phyloP scores from a whole-genome alignment of 2,329 filamentous ascomycete genomes.

The Cryphonectria carpinicola region DNA sequence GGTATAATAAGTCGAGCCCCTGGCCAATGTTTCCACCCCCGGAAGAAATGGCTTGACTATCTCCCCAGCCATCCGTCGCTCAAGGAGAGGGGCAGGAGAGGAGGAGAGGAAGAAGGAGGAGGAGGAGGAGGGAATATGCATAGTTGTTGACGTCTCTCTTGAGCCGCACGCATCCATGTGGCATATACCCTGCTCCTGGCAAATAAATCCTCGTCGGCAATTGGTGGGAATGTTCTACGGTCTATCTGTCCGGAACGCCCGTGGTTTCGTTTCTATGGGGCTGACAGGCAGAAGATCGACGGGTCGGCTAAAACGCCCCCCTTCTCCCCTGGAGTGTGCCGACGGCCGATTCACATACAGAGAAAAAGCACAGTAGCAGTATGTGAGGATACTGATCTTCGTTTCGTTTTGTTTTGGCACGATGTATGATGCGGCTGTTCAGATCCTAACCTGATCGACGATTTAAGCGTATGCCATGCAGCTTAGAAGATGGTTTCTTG shows the following conservation, averaged over 20 bases:
- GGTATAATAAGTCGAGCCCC: background rate
- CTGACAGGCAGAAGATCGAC: background rate
- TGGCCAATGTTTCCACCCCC: constrained; percentile 16
- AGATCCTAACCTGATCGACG: background rate
- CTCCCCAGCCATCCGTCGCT: background rate
- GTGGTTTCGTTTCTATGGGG: constrained; percentile 26
- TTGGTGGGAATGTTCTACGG: constrained; percentile 23
- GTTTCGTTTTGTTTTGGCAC: background rate
- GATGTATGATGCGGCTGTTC: background rate
- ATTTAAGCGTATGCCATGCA: background rate
- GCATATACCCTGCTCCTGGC: constrained; percentile 8
- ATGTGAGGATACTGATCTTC: background rate
- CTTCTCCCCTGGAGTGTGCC: background rate
- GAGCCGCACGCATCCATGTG: constrained; percentile 10
- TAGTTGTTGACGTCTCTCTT: background rate
- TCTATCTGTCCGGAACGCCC: constrained; percentile 23
- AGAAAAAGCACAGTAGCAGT: background rate
- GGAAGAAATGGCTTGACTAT: constrained; percentile 2
- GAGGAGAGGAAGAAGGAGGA: background rate
- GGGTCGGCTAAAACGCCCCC: background rate
- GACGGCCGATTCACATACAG: background rate
- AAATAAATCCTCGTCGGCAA: constrained; percentile 6
- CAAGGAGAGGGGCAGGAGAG: background rate
- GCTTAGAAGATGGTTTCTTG: background rate
- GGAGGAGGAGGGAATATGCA: background rate